Base-by-base conservation (phyloP, 148 eudicot species). In the Rheum nobile region DNA sequence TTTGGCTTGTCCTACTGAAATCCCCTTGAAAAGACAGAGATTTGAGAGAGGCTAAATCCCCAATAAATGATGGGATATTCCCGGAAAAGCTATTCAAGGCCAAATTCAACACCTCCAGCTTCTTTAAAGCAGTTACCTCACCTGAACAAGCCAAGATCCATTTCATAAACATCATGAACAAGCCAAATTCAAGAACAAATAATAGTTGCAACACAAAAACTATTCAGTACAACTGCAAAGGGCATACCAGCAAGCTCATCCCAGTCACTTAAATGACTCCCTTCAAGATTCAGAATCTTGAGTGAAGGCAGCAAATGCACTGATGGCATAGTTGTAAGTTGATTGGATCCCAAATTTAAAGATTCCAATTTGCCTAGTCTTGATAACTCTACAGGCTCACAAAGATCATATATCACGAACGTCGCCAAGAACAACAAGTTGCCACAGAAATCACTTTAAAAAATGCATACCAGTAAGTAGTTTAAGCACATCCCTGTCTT, bases 181-280 rank as follows among this genome's bases (percentile, higher is more conserved):
- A 7, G 28, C 1, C 17, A n/a, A n/a, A n/a, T n/a, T n/a, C 67
- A 59, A 59, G 34, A 59, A 28, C 63, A 54, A 37, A 37, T 8
- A 50, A 19, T 48, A 0, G 57, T 50, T 50, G 57, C 22, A 17
- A n/a, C 22, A 1, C 5, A n/a, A 16, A 19, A 1, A 50, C 8
- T 10, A 54, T 59, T 0, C 9, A 29, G 35, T 2, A 29, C 3
- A 24, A 24, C 63, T 22, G 26, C 2, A 24, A 11, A 59, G 6
- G 8, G 32, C 17, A 28, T 59, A 59, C 67, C 67, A 59, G 67
- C 67, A 59, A 59, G 67, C 35, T 59, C 37, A 59, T 59, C 67
- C 67, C 67, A 59, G 13, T 28, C 35, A 59, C 37, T 59, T 28
- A 12, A 17, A 10, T 59, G 19, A 59, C 10, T 26, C 17, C 0